Evolutionary conservation across 2,329 filamentous ascomycete genomes (phyloP), one percentile per base, ranked within the genome.

Genomic region (Trichoderma breve): DNA sequence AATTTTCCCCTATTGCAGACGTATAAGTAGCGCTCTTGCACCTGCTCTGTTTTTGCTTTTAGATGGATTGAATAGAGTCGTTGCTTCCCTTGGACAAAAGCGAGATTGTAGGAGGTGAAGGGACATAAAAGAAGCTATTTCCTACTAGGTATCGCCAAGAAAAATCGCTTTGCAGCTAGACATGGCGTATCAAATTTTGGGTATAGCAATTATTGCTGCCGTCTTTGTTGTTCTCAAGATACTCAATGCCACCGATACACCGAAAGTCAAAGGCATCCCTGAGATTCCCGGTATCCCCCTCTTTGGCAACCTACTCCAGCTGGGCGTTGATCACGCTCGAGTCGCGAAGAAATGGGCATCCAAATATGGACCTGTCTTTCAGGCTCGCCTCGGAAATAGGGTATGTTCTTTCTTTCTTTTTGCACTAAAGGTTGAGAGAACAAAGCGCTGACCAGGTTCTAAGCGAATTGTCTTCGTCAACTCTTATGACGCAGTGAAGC

Each of bases 401-500:
- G 90, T 91, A 78, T 73, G 75, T 74, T 21, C 9, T 26, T 21
- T 63, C 60, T 21, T 62, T 73, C 15, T 7, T 43, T 11, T 12
- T 12, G 4, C 3, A 2, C 14, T 6, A 60, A 15, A 14, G 11
- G 18, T 11, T 24, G 11, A 55, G 28, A 3, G 18, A n/a, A 15
- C 4, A 30, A 15, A 5, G 4, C 28, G 34, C 71, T 70, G 34
- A 70, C 28, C 9, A 6, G 15, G 11, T 26, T n/a, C 14, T 71
- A 85, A 86, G 80, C 87, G 92, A 72, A 90, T 95, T 73, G 85
- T 95, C 36, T 94, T 94, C 77, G 92, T 92, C 74, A 95, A 95
- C 76, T 90, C 88, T 1, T 95, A 93, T 76, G 90, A 93, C 24
- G 88, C 91, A 0, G 92, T 95, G 39, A 89, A 88, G 70, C 85